Evolutionary conservation across 2,329 filamentous ascomycete species (phyloP).

Genomic region (Claviceps pazoutovae): DNA sequence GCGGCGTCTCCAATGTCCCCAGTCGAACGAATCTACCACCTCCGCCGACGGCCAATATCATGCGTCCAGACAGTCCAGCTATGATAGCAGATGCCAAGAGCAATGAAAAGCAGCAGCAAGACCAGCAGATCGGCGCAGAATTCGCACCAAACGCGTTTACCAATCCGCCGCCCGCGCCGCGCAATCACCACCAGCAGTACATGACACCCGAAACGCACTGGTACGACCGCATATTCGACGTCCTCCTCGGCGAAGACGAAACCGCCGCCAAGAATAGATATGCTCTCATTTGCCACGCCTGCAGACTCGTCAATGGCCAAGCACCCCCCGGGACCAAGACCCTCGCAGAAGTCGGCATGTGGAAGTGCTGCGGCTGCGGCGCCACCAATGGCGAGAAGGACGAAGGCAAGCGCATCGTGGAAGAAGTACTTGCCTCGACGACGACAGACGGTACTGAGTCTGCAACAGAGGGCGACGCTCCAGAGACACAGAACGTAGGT

Average conservation of each 20-base stretch:
- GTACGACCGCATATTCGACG: constrained; percentile 90
- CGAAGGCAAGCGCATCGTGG: constrained; percentile 58
- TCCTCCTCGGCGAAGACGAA: constrained; percentile 89
- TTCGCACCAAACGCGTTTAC: constrained; percentile 57
- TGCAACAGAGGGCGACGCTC: constrained; percentile 3
- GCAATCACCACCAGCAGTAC: constrained; percentile 4
- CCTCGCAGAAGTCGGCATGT: constrained; percentile 67
- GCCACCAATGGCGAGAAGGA: constrained; percentile 70
- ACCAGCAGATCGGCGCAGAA: constrained; percentile 29
- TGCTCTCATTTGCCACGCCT: constrained; percentile 69
- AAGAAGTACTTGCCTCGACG: constrained; percentile 37
- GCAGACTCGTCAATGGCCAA: constrained; percentile 86
- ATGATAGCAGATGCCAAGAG: neutral
- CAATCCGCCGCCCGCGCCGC: constrained; percentile 5
- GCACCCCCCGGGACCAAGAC: constrained; percentile 74
- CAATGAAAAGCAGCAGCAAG: neutral
- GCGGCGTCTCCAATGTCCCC: constrained; percentile 3
- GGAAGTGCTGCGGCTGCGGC: constrained; percentile 81
- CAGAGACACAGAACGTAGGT: constrained; percentile 3
- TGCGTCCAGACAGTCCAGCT: constrained; percentile 20
- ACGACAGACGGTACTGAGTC: constrained; percentile 10
- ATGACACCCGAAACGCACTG: constrained; percentile 45
- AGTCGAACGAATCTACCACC: constrained; percentile 36
- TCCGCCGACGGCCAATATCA: constrained; percentile 51
- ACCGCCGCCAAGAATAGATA: constrained; percentile 82